These are phyloP conservation scores for Beauveria scarabaeidicola DNA, from an alignment of 2,329 filamentous ascomycete genomes.

Conservation along the genomic window DNA sequence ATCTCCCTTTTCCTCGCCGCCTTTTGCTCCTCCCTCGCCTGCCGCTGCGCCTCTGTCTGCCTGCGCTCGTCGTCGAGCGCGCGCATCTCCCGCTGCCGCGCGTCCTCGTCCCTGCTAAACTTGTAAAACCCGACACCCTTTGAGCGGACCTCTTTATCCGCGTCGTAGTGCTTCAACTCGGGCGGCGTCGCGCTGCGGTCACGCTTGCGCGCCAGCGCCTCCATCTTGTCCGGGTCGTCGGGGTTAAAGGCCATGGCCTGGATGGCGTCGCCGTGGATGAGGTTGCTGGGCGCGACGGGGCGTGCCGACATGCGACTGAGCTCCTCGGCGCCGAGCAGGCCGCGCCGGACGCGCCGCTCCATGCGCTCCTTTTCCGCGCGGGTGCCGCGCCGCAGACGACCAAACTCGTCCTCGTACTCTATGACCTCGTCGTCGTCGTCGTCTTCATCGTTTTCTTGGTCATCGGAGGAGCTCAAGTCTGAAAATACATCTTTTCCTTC, in stretches of 20 bases:
- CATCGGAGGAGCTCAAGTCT: constrained; percentile 23
- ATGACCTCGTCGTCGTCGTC: constrained; percentile 53
- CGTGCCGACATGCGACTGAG: constrained; percentile 61
- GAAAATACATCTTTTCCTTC: constrained; percentile 45
- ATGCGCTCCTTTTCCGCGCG: constrained; percentile 57
- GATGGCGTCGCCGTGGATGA: constrained; percentile 81
- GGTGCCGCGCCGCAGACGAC: constrained; percentile 68
- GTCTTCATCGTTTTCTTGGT: constrained; percentile 32
- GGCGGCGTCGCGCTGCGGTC: constrained; percentile 77
- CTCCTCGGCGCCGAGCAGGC: constrained; percentile 48
- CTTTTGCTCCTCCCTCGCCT: constrained; percentile 46
- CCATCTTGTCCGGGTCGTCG: constrained; percentile 65
- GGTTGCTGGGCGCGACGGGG: constrained; percentile 54
- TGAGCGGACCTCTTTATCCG: constrained; percentile 69
- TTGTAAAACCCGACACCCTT: constrained; percentile 90
- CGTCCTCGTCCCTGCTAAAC: constrained; percentile 69
- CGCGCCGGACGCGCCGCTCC: constrained; percentile 43
- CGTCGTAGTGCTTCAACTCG: constrained; percentile 76
- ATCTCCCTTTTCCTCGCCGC: constrained; percentile 53
- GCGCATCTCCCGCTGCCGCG: constrained; percentile 63
- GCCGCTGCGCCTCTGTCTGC: constrained; percentile 57
- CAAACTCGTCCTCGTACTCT: constrained; percentile 88
- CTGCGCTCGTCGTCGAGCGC: constrained; percentile 57
- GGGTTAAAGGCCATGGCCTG: constrained; percentile 78
- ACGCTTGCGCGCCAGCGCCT: constrained; percentile 64